Conservation (phyloP, 2,329 filamentous ascomycete species). For the Myriangium duriaei region DNA sequence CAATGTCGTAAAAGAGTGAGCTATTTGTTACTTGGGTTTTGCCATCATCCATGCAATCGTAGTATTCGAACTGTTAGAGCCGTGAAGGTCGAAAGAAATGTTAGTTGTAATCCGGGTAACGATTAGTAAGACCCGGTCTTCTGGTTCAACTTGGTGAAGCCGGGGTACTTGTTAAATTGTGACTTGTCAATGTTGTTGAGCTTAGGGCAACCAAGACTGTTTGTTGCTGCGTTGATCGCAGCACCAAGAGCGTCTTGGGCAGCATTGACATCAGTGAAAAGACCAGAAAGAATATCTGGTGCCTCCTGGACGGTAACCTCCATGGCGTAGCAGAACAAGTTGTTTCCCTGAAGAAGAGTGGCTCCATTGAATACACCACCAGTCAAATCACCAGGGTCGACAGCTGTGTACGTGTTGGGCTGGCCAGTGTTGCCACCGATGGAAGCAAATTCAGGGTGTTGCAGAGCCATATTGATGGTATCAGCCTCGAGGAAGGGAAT, state of each 20-base stretch:
- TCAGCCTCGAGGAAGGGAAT: slow-evolving; percentile 19
- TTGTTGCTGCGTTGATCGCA: slow-evolving; percentile 17
- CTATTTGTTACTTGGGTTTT: too few species aligned
- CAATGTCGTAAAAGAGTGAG: too few species aligned
- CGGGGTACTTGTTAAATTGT: slow-evolving; percentile 19
- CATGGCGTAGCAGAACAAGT: slow-evolving; percentile 33
- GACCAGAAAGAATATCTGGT: slow-evolving; percentile 30
- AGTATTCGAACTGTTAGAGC: too few species aligned
- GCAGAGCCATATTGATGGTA: slow-evolving; percentile 12
- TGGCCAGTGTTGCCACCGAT: slow-evolving; percentile 27
- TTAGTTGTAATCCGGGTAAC: too few species aligned
- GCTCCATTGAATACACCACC: slow-evolving; percentile 31
- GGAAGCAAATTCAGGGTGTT: slow-evolving; percentile 21
- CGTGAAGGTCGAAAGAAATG: too few species aligned
- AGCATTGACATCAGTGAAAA: slow-evolving; percentile 24
- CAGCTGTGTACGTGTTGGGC: slow-evolving; percentile 22
- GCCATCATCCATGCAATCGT: too few species aligned
- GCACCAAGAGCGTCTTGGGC: slow-evolving; percentile 24
- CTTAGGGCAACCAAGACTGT: slow-evolving; percentile 17
- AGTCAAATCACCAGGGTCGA: slow-evolving; percentile 26
- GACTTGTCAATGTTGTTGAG: slow-evolving; percentile 18
- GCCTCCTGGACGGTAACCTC: slow-evolving; percentile 29
- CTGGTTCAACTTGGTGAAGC: slow-evolving; percentile 17
- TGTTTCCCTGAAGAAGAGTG: slow-evolving; percentile 35
- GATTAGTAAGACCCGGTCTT: too few species aligned